A percentile compares a stretch with the other conserved stretches of the same genome.
phyloP scores from a whole-genome alignment of 805 yeast genomes.

The Saturnispora galanensis region DNA sequence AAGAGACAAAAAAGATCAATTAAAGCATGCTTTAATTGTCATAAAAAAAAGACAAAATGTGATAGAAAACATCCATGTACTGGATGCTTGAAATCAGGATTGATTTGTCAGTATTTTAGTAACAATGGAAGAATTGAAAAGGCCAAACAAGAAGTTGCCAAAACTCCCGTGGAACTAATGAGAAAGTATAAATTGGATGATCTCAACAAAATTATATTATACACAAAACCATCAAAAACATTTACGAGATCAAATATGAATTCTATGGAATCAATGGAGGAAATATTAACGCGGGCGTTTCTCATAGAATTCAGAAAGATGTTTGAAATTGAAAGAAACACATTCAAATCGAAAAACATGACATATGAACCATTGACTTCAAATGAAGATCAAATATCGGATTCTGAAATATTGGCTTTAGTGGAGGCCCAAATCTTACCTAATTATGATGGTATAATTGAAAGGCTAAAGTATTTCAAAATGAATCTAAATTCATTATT shows the following conservation, averaged over 20 bases:
- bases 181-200: background rate
- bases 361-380: background rate
- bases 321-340: background rate
- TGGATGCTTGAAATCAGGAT: constrained; percentile 4
- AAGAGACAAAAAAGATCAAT: constrained; percentile 7
- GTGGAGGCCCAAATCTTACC: constrained; percentile 4
- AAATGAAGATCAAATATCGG: background rate
- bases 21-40: constrained; percentile 9
- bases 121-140: too few relatives aligned
- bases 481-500: constrained; percentile 5
- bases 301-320: background rate
- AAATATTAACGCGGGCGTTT: background rate
- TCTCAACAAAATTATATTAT: background rate
- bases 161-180: background rate
- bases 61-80: constrained; percentile 10
- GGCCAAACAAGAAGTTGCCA: background rate
- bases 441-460: constrained; percentile 8
- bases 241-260: background rate
- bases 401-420: background rate
- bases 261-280: background rate
- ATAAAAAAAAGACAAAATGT: constrained; percentile 10
- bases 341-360: constrained; percentile 4
- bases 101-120: background rate
- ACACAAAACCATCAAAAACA: constrained; percentile 5
- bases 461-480: constrained; percentile 10